phyloP scores from a whole-genome alignment of 2,329 filamentous ascomycete species.

The Botryotinia globosa region DNA sequence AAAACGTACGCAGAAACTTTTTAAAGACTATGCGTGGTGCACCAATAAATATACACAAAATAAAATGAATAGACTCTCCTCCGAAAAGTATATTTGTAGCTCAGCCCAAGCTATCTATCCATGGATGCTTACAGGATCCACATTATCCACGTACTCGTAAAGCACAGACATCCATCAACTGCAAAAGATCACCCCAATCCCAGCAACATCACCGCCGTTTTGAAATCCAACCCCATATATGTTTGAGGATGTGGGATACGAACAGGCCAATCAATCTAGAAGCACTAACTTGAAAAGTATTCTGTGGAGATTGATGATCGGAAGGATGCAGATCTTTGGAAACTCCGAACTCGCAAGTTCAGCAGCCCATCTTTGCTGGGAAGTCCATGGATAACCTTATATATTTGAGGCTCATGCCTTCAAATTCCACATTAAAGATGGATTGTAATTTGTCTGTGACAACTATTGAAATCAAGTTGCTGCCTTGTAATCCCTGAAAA shows the following conservation, averaged over 20 bases:
- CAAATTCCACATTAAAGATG: neutral
- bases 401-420: neutral
- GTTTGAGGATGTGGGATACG: neutral
- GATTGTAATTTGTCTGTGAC: neutral
- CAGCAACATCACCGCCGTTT: neutral
- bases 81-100: constrained; percentile 1
- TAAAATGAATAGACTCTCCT: neutral
- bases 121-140: neutral
- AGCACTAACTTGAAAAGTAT: neutral
- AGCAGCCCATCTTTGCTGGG: neutral
- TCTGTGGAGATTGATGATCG: neutral
- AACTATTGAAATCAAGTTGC: neutral
- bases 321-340: neutral
- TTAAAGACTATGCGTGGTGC: neutral
- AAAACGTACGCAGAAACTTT: neutral
- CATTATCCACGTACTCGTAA: constrained; percentile 6
- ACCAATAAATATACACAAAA: neutral
- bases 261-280: neutral
- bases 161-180: constrained; percentile 4
- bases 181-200: constrained; percentile 6
- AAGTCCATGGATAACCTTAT: neutral
- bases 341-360: neutral
- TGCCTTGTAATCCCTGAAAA: neutral
- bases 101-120: neutral
- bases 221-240: neutral